Conservation (phyloP, 176 grass and related monocot genomes). For the Thinopyrum elongatum region DNA sequence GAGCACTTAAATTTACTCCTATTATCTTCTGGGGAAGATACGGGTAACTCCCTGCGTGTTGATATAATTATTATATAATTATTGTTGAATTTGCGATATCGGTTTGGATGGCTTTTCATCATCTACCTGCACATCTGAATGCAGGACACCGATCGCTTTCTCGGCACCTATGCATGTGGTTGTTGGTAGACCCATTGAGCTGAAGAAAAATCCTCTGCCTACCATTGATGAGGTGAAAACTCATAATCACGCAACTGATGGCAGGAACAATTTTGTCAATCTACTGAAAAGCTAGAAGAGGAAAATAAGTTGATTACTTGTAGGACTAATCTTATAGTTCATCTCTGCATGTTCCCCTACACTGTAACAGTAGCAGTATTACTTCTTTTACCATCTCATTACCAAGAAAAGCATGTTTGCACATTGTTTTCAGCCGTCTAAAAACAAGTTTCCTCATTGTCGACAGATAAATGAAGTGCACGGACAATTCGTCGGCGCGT, state of each 20-base stretch:
- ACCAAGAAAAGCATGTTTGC: not conserved
- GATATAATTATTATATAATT: not conserved
- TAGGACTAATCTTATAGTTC: not conserved
- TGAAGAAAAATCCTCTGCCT: constrained; percentile 63
- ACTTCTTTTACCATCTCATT: not conserved
- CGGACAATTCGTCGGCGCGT: constrained; percentile 52
- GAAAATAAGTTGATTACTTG: not conserved
- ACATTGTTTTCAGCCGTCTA: not conserved
- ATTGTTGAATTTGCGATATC: not conserved
- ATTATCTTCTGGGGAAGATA: constrained; percentile 89
- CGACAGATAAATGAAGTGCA: constrained; percentile 81
- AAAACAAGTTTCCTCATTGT: constrained; percentile 1
- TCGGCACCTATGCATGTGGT: constrained; percentile 76
- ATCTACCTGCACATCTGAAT: constrained; percentile 8
- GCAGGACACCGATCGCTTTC: constrained; percentile 86
- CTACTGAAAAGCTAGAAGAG: not conserved
- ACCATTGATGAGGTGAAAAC: constrained; percentile 74
- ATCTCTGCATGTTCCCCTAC: not conserved
- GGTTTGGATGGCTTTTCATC: not conserved
- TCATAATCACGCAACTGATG: not conserved
- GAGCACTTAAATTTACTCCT: constrained; percentile 88
- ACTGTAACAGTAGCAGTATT: not conserved
- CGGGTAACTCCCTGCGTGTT: constrained; percentile 45
- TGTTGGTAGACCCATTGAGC: constrained; percentile 69
- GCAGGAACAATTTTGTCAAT: constrained; percentile 8